Base-by-base conservation (phyloP, 106 monocot genomes). In the Acorus calamus region DNA sequence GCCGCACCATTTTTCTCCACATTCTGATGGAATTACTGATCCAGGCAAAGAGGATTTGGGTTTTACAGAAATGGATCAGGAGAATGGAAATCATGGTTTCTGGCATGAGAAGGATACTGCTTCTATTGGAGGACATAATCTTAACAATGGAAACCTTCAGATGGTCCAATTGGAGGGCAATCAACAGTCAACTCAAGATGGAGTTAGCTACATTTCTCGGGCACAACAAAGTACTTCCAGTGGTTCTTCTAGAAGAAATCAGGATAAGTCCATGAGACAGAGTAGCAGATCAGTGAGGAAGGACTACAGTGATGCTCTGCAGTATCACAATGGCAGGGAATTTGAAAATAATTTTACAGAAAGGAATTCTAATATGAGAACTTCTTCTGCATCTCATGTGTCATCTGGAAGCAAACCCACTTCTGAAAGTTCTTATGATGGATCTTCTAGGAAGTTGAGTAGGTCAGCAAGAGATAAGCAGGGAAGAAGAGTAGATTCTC, bases 381-480 rank as follows among this genome's bases (percentile, higher is more conserved):
- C 60, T 66, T 48, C 55, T 41, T 61, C 80, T 59, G 57, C 58
- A 6, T 14, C 65, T 7, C 80, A 83, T 51, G 55, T 66, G 48
- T 82, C 79, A 45, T 82, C 80, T 41, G 62, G 79, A 65, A 81
- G 60, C 62, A 89, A 75, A 62, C 9, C 69, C 53, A 48, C 50
- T 14, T 73, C 71, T 59, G 83, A 81, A 47, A 75, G 52, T 77
- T 83, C 65, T 6, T 74, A 77, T 66, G 74, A 81, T 77, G 74
- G 57, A 70, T 67, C 76, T 28, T 61, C 65, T 50, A 43, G 13
- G 5, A 88, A 76, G 54, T 47, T 52, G 42, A 59, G 84, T 8
- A 92, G 72, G 57, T 59, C 67, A 55, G 46, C 64, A 12, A 86
- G 76, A 61, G 85, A 86, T 55, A 93, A 74, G 66, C 75, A 73